phyloP scores from a whole-genome alignment of 108 stramenopile species.

The Pseudonitzschia multiseries region DNA sequence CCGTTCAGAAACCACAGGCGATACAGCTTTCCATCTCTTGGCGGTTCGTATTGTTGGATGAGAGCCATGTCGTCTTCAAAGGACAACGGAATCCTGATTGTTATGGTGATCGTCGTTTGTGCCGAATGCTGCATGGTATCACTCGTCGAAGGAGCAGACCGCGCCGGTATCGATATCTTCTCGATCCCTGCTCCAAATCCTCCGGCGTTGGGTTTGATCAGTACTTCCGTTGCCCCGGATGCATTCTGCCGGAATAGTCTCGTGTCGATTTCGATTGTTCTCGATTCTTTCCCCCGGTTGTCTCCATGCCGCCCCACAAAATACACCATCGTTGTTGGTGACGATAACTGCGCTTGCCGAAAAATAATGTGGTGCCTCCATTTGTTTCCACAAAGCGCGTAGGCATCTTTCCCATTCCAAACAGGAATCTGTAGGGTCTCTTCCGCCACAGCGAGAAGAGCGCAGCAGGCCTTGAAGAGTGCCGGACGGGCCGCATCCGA shows the following conservation, averaged over 20 bases:
- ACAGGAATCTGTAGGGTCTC: conserved; percentile 27
- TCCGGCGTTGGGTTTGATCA: conserved; percentile 50
- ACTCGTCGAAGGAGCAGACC: not conserved
- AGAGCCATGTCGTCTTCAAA: conserved; percentile 31
- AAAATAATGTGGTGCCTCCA: conserved; percentile 49
- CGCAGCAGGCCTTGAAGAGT: conserved; percentile 24
- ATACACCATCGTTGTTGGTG: conserved; percentile 26
- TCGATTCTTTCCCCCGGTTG: not conserved
- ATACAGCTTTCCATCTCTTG: conserved; percentile 31
- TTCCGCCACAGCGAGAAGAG: conserved; percentile 22
- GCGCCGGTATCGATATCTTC: not conserved
- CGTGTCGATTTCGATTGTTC: not conserved
- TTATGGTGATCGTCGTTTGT: not conserved
- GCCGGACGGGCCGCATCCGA: conserved; percentile 46
- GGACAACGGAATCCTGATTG: not conserved
- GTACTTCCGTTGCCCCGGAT: not conserved
- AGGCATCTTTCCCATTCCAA: conserved; percentile 38
- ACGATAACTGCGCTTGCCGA: conserved; percentile 28
- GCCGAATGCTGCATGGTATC: not conserved
- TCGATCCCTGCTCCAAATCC: conserved; percentile 49
- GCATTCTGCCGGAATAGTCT: not conserved
- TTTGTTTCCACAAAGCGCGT: conserved; percentile 35
- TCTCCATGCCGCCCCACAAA: not conserved
- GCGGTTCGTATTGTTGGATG: conserved; percentile 33
- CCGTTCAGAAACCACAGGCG: conserved; percentile 52